Evolutionary conservation across 306 rosid genomes (phyloP), one percentile per base, ranked within the genome.

Genomic region (Rubus parviflorus): DNA sequence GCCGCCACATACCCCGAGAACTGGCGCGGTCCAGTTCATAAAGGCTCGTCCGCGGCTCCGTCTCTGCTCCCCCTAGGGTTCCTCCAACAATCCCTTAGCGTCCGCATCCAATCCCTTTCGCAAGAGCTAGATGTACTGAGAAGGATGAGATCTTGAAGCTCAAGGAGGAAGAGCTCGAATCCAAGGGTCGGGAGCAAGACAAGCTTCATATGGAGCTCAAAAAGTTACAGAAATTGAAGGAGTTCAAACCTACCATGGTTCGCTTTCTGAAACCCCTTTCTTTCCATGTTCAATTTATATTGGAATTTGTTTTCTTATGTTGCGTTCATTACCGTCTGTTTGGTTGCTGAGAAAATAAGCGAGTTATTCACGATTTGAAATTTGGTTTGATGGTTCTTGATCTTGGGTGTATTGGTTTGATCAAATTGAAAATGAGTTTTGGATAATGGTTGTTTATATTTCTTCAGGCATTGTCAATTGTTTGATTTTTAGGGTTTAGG

Each of bases 211-310:
- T 71, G 14, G 95, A 94, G 81, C 74, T 95, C 65, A 95, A 88
- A 79, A 92, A 92, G 72, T 63, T 92, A 87, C 97, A 89, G 78
- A 95, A 95, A 65, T 51, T 86, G 80, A 92, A 95, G 87, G 97
- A 92, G 83, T 95, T 95, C 81, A 95, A 92, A 80, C 98, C 98
- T 65, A 88, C 80, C 56, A 72, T 95, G 93, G 98, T 92, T 37
- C 12, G 84, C 77, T 72, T 74, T 60, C 23, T 57, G 49, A 10
- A 48, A 20, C 14, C 20, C 13, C 52, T 41, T 14, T 1, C 4
- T 0, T 41, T 54, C 42, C 54, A 0, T 57, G 2, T 48, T 38
- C 48, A 8, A 56, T 60, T 25, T 23, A 9, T 4, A 5, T 60
- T 60, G 41, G 16, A 16, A 9, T 20, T 20, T 19, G 14, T 17